Base-by-base conservation (phyloP, 1,284 basidiomycete species). In the Ganoderma sp. region DNA sequence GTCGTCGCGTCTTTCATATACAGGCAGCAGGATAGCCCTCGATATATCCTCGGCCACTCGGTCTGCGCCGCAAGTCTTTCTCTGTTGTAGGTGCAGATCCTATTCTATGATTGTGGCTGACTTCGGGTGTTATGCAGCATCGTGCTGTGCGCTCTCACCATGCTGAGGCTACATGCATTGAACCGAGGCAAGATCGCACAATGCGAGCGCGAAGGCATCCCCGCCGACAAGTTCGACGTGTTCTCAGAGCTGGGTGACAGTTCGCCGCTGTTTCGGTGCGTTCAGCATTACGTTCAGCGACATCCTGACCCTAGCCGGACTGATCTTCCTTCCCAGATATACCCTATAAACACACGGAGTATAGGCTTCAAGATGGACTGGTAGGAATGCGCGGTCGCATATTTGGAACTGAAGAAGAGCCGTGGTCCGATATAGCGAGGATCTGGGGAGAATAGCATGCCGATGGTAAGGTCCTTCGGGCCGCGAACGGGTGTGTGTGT, bases 1-100 rank as follows among this genome's bases (percentile, higher is more conserved):
- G 65, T 73, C 34, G 66, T 63, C 5, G 63, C 67, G n/a, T 73
- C 71, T 3, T 73, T 73, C 60, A 73, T 73, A 10, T 73, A 73
- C 37, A 57, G 68, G 8, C 66, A 65, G 37, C 60, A 69, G 39
- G 71, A 73, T 50, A 69, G 66, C 57, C 71, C 71, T 15, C 43
- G 71, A 22, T 73, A 73, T 43, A 66, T 52, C 17, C 64, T 67
- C 8, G 71, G 71, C 7, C 71, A 73, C 48, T 67, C 64, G 9
- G 66, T 63, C 2, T 58, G 60, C 22, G 66, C 70, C 22, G 65
- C 58, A 34, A 69, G 71, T 22, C 45, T 65, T n/a, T 67, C 63
- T 61, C 15, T 63, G 14, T 41, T 64, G 67, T 69, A 28, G 7
- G 67, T 65, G 42, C 28, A 42, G 10, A 12, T 39, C 37, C 1